Percentiles rank a stretch among this genome's conserved stretches.
phyloP scores from a whole-genome alignment of 2,329 filamentous ascomycete species.

The Reticulascus tulasneorum region DNA sequence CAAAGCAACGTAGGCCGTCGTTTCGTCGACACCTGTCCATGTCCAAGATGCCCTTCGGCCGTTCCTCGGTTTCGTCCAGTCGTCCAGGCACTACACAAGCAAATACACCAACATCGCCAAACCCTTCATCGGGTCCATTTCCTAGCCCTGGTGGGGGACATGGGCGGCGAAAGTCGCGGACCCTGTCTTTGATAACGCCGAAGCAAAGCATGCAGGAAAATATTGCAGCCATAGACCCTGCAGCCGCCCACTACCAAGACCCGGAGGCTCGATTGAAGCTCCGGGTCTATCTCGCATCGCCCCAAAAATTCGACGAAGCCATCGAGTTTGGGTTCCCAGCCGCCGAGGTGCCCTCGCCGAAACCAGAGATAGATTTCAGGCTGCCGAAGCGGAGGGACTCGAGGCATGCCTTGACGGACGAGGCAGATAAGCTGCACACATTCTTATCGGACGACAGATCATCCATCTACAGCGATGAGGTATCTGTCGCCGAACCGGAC shows the following conservation, averaged over 20 bases:
- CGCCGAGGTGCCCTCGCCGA: constrained; percentile 37
- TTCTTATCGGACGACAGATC: constrained; percentile 56
- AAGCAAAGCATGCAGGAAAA: constrained; percentile 41
- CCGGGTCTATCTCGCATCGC: constrained; percentile 78
- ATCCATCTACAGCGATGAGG: constrained; percentile 52
- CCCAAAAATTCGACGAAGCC: constrained; percentile 93
- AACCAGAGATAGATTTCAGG: constrained; percentile 25
- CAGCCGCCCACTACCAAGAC: constrained; percentile 82
- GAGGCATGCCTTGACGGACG: constrained; percentile 21
- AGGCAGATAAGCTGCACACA: constrained; percentile 49
- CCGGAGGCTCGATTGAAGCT: constrained; percentile 84
- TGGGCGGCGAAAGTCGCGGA: constrained; percentile 48
- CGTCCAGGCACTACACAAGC: constrained; percentile 43
- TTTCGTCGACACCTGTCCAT: constrained; percentile 72
- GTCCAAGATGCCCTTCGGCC: constrained; percentile 59
- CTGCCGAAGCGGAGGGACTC: constrained; percentile 13
- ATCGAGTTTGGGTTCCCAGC: constrained; percentile 90
- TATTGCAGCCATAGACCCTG: constrained; percentile 59
- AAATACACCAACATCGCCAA: constrained; percentile 15
- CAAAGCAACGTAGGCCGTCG: constrained; percentile 49
- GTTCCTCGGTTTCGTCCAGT: constrained; percentile 46
- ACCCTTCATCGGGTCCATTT: constrained; percentile 18
- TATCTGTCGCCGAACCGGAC: constrained; percentile 53
- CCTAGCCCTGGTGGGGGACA: constrained; percentile 26
- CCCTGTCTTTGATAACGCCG: constrained; percentile 50